phyloP scores from a whole-genome alignment of 2,329 filamentous ascomycete species.

The Colletotrichum lupini region DNA sequence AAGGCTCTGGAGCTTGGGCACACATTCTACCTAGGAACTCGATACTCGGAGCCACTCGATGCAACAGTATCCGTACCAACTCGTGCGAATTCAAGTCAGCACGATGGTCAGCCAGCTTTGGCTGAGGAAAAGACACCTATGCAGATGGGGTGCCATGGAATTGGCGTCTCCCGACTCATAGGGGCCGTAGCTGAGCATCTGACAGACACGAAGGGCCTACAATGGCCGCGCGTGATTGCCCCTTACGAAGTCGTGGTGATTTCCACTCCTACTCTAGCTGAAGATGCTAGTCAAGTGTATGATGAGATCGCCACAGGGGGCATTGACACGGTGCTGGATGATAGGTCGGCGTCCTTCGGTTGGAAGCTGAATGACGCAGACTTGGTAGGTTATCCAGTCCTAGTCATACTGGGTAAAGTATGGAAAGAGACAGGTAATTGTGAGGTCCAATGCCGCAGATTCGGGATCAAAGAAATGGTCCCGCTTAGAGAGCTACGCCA shows the following conservation, averaged over 20 bases:
- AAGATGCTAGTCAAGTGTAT: slow-evolving; percentile 69
- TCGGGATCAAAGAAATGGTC: slow-evolving; percentile 72
- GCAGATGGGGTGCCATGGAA: slow-evolving; percentile 97
- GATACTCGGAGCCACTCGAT: slow-evolving; percentile 82
- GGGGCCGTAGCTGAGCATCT: slow-evolving; percentile 84
- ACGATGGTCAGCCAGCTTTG: neutral
- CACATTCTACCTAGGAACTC: slow-evolving; percentile 91
- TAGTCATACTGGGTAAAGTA: slow-evolving; percentile 80
- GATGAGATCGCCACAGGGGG: slow-evolving; percentile 60
- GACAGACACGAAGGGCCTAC: slow-evolving; percentile 78
- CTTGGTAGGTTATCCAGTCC: slow-evolving; percentile 85
- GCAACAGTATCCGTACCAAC: slow-evolving; percentile 67
- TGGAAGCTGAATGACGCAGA: slow-evolving; percentile 96
- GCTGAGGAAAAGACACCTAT: slow-evolving; percentile 56
- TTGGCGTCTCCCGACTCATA: slow-evolving; percentile 91
- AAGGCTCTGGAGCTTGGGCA: slow-evolving; percentile 91
- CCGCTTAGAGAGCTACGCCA: slow-evolving; percentile 57
- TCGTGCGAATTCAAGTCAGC: slow-evolving; percentile 1
- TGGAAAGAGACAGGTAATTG: slow-evolving; percentile 71
- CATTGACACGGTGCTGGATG: slow-evolving; percentile 79
- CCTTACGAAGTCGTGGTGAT: slow-evolving; percentile 84
- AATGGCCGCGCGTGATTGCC: slow-evolving; percentile 89
- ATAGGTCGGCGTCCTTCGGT: slow-evolving; percentile 73
- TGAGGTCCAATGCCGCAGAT: slow-evolving; percentile 82
- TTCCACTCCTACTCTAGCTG: slow-evolving; percentile 55